Evolutionary conservation across 2,329 filamentous ascomycete genomes (phyloP), one percentile per base, ranked within the genome.

Genomic region (Knufia petricola): DNA sequence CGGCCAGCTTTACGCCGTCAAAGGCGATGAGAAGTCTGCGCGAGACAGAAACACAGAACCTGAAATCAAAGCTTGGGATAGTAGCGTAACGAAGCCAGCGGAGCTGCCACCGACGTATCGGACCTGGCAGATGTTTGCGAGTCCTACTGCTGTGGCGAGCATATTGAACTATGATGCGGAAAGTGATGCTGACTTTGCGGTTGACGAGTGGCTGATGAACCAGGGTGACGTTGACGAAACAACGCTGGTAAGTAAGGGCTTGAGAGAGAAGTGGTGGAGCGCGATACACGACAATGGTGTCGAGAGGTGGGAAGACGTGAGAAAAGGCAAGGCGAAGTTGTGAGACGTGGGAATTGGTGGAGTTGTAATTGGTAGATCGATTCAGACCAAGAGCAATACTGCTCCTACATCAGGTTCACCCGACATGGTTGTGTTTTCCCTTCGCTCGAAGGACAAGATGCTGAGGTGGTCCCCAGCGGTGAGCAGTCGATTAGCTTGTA

Each of bases 151-250:
- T 30, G 46, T 53, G 12, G 51, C 55, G 8, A 46, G 51, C 4
- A 52, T 57, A 32, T 39, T 57, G 41, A 52, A 57, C 30, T 57
- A 52, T 40, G 55, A 57, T 24, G 34, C 55, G 6, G 55, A 57
- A 28, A 43, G 51, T n/a, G 55, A 57, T 41, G 55, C 55, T 2
- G 55, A 57, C 17, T 51, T 50, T 42, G 55, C 55, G 1, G 55
- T 55, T 4, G 49, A 49, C 40, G 55, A 57, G 50, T 50, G 51
- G 41, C 32, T 57, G 38, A 52, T 53, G 41, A 48, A 38, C 32
- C 48, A 49, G 3, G 52, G 48, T 0, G 40, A 40, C n/a, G 47
- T 56, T 44, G 54, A 54, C 28, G 20, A 46, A 28, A 45, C 23
- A 19, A 54, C 53, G 12, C 26, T 54, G 30, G 52, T 54, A 17